phyloP scores from a whole-genome alignment of 2,329 filamentous ascomycete species.

The Ampelomyces quisqualis region DNA sequence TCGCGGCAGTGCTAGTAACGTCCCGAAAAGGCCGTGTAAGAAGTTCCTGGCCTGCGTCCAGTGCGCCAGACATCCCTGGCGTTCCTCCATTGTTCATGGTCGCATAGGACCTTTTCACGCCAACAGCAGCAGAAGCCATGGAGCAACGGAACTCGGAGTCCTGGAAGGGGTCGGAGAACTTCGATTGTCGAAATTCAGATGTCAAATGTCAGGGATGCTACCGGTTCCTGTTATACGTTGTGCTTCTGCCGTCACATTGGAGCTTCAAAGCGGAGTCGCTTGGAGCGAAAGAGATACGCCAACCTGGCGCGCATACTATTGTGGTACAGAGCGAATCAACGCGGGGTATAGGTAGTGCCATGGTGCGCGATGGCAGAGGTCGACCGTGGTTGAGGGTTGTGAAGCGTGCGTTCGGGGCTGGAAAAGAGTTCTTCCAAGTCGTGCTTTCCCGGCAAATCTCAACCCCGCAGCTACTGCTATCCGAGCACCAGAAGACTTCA shows the following conservation, averaged over 20 bases:
- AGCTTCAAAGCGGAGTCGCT: neutral
- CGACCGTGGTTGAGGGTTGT: neutral
- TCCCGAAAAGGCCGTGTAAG: conserved; percentile 7
- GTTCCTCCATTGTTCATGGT: conserved; percentile 23
- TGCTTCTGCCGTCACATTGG: neutral
- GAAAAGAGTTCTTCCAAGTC: conserved; percentile 13
- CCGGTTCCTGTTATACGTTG: neutral
- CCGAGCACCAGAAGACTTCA: neutral
- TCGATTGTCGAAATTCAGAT: neutral
- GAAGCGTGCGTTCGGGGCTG: no score
- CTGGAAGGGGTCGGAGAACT: no score
- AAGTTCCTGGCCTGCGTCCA: conserved; percentile 4
- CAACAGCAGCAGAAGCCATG: conserved; percentile 34
- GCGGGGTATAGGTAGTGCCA: conserved; percentile 7
- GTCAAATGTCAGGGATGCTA: neutral
- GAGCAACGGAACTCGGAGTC: no score
- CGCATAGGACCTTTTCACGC: conserved; percentile 32
- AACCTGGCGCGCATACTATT: conserved; percentile 6
- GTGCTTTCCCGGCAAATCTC: neutral
- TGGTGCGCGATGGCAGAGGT: conserved; percentile 7
- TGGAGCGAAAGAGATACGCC: neutral
- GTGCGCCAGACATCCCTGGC: conserved; percentile 3
- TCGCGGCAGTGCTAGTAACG: conserved; percentile 9
- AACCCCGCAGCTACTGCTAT: neutral
- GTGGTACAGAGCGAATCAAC: neutral